Evolutionary conservation across 192 early-diverging fungal species (phyloP).

Genomic region (Rhizophagus clarus): DNA sequence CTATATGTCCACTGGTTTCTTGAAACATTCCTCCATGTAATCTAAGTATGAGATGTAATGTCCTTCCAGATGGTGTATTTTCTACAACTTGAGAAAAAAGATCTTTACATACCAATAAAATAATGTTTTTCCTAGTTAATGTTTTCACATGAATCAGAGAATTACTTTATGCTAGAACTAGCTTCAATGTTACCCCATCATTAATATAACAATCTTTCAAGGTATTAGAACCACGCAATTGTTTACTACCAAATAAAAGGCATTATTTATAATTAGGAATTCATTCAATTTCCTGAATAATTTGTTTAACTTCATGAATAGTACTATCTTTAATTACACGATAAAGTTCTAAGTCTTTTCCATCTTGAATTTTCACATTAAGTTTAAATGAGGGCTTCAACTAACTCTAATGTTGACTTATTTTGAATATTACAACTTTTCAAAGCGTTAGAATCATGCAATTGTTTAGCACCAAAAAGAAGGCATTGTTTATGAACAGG

Average conservation of each 20-base stretch:
- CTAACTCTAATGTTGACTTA: slow-evolving; percentile 65
- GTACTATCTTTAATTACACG: slow-evolving; percentile 74
- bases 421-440: slow-evolving; percentile 73
- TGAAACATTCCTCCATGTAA: slow-evolving; percentile 52
- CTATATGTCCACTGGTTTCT: neutral
- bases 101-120: neutral
- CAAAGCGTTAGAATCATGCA: slow-evolving; percentile 69
- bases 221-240: slow-evolving; percentile 66
- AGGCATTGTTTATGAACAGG: slow-evolving; percentile 72
- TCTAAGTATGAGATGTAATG: slow-evolving; percentile 66
- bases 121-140: neutral
- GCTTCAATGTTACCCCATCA: slow-evolving; percentile 50
- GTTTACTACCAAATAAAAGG: slow-evolving; percentile 64
- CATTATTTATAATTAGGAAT: slow-evolving; percentile 72
- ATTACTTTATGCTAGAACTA: neutral
- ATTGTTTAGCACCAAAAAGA: slow-evolving; percentile 75
- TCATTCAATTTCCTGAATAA: slow-evolving; percentile 80
- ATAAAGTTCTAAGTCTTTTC: slow-evolving; percentile 76
- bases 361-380: slow-evolving; percentile 73
- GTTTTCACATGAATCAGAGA: neutral
- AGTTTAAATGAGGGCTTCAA: slow-evolving; percentile 66
- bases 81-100: neutral
- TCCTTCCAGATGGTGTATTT: slow-evolving; percentile 34
- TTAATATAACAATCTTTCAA: slow-evolving; percentile 75
- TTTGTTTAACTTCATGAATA: slow-evolving; percentile 78